A percentile compares a stretch with the other conserved stretches of the same genome.
These are phyloP conservation scores for Pseudocercospora fijiensis DNA, from an alignment of 2,329 filamentous ascomycete species.

Conservation along the genomic window DNA sequence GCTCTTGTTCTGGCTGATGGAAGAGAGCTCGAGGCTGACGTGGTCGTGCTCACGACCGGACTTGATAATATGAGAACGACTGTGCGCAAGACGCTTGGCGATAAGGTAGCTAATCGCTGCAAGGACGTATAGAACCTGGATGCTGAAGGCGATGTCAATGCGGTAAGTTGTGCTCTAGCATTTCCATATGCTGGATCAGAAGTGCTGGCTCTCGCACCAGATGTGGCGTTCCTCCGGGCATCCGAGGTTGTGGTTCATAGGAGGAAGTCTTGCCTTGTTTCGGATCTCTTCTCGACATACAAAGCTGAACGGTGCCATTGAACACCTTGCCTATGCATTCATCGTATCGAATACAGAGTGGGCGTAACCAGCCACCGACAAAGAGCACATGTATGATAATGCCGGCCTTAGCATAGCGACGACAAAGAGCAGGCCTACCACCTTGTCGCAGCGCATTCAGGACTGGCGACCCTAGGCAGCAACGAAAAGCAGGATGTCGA, in stretches of 20 bases:
- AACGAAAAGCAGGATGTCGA: too few relatives aligned
- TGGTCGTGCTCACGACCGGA: slow-evolving; percentile 57
- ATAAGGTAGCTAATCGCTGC: slow-evolving; percentile 58
- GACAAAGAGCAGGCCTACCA: too few relatives aligned
- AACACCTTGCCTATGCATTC: too few relatives aligned
- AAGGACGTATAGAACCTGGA: slow-evolving; percentile 50
- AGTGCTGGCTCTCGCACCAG: slow-evolving; percentile 23
- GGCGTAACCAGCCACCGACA: too few relatives aligned
- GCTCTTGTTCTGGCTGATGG: slow-evolving; percentile 53
- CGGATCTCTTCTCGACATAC: slow-evolving; percentile 41
- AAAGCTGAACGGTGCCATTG: too few relatives aligned
- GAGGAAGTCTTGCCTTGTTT: slow-evolving; percentile 40
- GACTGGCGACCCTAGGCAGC: too few relatives aligned
- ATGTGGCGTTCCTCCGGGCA: slow-evolving; percentile 44
- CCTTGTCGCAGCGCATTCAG: too few relatives aligned
- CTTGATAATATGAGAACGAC: slow-evolving; percentile 68
- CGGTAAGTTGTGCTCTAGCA: slow-evolving; percentile 12
- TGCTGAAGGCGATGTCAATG: slow-evolving; percentile 40
- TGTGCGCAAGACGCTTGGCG: slow-evolving; percentile 61
- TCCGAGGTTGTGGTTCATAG: slow-evolving; percentile 44
- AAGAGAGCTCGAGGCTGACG: slow-evolving; percentile 57
- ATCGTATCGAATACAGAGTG: too few relatives aligned
- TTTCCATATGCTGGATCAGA: background rate
- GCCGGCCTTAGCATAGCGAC: too few relatives aligned
- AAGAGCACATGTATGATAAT: too few relatives aligned